Conservation (phyloP, 148 eudicot genomes). For the Fagopyrum tataricum region DNA sequence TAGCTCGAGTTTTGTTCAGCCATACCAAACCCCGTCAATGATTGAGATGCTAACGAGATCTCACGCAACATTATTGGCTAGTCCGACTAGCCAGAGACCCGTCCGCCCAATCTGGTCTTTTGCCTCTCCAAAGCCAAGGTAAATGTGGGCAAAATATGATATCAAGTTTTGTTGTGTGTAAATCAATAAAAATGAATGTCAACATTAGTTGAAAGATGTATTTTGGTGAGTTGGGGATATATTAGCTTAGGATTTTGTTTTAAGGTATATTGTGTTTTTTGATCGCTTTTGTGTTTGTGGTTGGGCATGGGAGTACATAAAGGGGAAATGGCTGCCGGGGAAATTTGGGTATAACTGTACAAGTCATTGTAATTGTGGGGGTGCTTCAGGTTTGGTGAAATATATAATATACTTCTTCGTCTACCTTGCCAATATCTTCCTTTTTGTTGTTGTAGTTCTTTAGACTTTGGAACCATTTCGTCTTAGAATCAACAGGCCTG, state of each 20-base stretch:
- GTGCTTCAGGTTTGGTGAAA: constrained; percentile 3
- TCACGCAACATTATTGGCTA: constrained; percentile 16
- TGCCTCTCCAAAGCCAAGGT: constrained; percentile 22
- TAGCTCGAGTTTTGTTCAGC: constrained; percentile 24
- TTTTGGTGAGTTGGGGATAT: constrained; percentile 8
- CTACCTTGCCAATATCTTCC: constrained; percentile 5
- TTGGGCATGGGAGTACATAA: constrained; percentile 13
- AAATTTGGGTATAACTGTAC: constrained; percentile 10
- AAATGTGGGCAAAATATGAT: constrained; percentile 2
- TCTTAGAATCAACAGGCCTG: too few relatives aligned
- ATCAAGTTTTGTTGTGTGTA: constrained; percentile 9
- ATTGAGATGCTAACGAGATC: constrained; percentile 28
- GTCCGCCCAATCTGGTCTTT: constrained; percentile 17
- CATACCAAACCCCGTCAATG: constrained; percentile 34
- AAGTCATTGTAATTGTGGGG: constrained; percentile 14
- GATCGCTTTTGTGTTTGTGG: constrained; percentile 1
- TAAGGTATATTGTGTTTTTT: constrained; percentile 6
- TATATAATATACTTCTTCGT: constrained; percentile 9
- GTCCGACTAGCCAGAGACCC: constrained; percentile 15
- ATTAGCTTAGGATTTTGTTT: constrained; percentile 8
- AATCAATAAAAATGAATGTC: constrained; percentile 17
- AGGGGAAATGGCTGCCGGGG: not conserved
- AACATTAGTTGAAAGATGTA: constrained; percentile 6
- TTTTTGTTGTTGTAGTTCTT: not conserved
- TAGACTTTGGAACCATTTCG: too few relatives aligned